Conservation (phyloP, 805 yeast genomes). For the Candida qinlingensis region DNA sequence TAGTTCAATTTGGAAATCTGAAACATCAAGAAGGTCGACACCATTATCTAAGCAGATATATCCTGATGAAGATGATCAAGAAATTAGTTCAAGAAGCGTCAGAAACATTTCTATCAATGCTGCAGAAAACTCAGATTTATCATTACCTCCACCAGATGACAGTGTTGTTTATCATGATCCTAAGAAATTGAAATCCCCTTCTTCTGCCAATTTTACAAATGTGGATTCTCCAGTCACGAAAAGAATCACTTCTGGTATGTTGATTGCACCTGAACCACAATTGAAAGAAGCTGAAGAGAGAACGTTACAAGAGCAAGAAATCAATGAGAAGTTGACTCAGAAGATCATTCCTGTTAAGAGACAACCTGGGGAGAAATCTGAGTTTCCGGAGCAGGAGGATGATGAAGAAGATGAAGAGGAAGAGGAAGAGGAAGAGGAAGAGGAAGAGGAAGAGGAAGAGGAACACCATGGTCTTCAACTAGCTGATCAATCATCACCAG, state of each 20-base stretch:
- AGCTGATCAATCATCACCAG: not conserved
- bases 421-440: slow-evolving; percentile 1
- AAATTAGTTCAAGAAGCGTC: slow-evolving; percentile 15
- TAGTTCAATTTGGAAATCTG: slow-evolving; percentile 16
- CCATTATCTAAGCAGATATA: slow-evolving; percentile 36
- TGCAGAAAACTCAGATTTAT: slow-evolving; percentile 30
- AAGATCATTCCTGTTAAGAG: slow-evolving; percentile 21
- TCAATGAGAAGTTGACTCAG: slow-evolving; percentile 20
- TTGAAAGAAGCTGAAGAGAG: slow-evolving; percentile 35
- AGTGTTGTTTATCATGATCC: slow-evolving; percentile 20
- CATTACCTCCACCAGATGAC: slow-evolving; percentile 25
- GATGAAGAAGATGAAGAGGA: slow-evolving; percentile 1
- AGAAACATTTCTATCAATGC: slow-evolving; percentile 25
- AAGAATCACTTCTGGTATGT: slow-evolving; percentile 40
- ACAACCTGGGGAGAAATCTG: not conserved
- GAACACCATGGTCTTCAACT: not conserved
- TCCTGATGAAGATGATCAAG: slow-evolving; percentile 23
- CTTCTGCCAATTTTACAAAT: slow-evolving; percentile 16
- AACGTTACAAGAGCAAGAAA: slow-evolving; percentile 33
- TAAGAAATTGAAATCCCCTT: slow-evolving; percentile 16
- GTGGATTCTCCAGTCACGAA: slow-evolving; percentile 22
- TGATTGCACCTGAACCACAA: slow-evolving; percentile 39
- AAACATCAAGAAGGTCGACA: slow-evolving; percentile 28
- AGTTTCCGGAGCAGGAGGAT: not conserved
- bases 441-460: not conserved